Evolutionary conservation across 768 basidiomycete genomes (phyloP).

Genomic region (Rhodocollybia butyracea): DNA sequence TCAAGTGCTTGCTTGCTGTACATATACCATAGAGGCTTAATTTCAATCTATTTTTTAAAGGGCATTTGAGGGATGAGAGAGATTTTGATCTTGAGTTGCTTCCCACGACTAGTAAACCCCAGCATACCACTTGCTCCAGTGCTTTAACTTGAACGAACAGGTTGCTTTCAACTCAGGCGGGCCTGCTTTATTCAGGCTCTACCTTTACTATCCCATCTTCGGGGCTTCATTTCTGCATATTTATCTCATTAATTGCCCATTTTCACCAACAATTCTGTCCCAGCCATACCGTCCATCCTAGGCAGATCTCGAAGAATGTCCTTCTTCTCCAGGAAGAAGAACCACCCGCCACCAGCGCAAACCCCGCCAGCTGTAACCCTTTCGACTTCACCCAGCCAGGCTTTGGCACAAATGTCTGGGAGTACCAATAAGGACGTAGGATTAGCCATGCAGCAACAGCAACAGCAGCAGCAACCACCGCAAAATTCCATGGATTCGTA

Average conservation of each 20-base stretch:
- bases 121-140: background rate
- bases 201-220: background rate
- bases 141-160: background rate
- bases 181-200: background rate
- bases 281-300: slow-evolving; percentile 71
- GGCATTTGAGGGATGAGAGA: too few relatives aligned
- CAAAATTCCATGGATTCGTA: slow-evolving; percentile 28
- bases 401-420: slow-evolving; percentile 54
- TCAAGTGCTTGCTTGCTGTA: too few relatives aligned
- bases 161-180: slow-evolving; percentile 6
- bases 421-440: slow-evolving; percentile 20
- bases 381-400: slow-evolving; percentile 64
- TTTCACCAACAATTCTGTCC: slow-evolving; percentile 8
- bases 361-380: slow-evolving; percentile 48
- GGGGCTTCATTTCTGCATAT: background rate
- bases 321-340: slow-evolving; percentile 91
- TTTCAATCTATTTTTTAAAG: too few relatives aligned
- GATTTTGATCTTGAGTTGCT: too few relatives aligned
- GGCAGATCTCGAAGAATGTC: slow-evolving; percentile 77
- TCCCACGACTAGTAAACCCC: too few relatives aligned
- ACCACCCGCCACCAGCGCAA: slow-evolving; percentile 46
- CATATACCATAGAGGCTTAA: too few relatives aligned
- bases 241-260: background rate
- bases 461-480: slow-evolving; percentile 19
- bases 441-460: slow-evolving; percentile 23